A percentile compares a stretch with the other conserved stretches of the same genome.
Evolutionary conservation across 331 rosid species (phyloP).

Genomic region (Quercus lobata): DNA sequence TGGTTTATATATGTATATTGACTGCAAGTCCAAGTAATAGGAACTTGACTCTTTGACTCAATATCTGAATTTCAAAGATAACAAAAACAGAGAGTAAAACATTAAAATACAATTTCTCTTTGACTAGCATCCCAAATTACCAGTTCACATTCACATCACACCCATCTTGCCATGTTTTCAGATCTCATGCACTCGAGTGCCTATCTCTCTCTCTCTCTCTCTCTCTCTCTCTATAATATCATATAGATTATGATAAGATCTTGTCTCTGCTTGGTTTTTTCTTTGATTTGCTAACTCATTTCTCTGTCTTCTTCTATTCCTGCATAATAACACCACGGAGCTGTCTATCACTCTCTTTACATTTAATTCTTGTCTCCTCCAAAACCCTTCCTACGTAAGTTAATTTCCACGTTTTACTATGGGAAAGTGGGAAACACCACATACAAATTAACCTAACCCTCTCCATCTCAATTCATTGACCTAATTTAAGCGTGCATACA

Average conservation of each 20-base stretch:
- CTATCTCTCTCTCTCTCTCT: not conserved
- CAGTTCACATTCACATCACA: not conserved
- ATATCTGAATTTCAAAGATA: not conserved
- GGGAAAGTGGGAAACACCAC: not conserved
- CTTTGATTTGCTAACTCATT: not conserved
- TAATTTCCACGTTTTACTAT: not conserved
- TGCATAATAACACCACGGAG: not conserved
- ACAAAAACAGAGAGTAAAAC: not conserved
- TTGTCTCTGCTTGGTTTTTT: constrained; percentile 31
- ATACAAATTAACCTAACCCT: not conserved
- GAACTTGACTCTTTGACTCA: not conserved
- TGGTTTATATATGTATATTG: no score
- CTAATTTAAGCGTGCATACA: not conserved
- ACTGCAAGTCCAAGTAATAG: not conserved
- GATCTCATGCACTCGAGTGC: constrained; percentile 20
- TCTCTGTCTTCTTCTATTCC: constrained; percentile 3
- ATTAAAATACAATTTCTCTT: not conserved
- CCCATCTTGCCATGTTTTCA: constrained; percentile 17
- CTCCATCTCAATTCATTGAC: not conserved
- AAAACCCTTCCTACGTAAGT: not conserved
- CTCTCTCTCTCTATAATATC: not conserved
- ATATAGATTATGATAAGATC: constrained; percentile 34
- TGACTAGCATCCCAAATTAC: not conserved
- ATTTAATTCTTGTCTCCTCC: not conserved
- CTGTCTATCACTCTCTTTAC: not conserved